Evolutionary conservation across 2,329 filamentous ascomycete genomes (phyloP).

Genomic region (Diaporthe vaccinii): DNA sequence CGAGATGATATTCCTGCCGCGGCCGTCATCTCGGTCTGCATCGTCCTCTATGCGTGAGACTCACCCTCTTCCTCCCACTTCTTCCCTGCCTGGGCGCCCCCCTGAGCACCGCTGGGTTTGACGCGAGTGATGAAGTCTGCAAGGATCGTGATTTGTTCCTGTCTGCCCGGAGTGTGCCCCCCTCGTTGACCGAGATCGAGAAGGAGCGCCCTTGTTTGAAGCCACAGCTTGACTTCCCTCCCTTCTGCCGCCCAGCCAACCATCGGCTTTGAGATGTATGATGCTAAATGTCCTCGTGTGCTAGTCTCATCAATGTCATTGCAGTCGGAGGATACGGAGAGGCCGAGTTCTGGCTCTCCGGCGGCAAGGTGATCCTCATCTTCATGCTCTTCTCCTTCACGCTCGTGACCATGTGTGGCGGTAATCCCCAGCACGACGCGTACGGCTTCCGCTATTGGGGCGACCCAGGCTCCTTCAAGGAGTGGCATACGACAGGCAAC

Average conservation of each 20-base stretch:
- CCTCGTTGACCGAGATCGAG: not conserved
- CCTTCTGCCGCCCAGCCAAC: not conserved
- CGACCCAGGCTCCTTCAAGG: constrained; percentile 71
- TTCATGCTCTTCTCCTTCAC: constrained; percentile 79
- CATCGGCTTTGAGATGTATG: not conserved
- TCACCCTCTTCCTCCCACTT: not conserved
- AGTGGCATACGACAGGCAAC: constrained; percentile 69
- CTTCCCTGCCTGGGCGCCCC: not conserved
- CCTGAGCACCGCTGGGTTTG: not conserved
- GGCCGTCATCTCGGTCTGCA: constrained; percentile 68
- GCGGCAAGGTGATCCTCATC: constrained; percentile 76
- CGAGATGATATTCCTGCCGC: constrained; percentile 57
- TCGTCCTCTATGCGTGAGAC: constrained; percentile 69
- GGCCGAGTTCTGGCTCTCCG: constrained; percentile 77
- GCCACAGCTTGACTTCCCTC: constrained; percentile 1
- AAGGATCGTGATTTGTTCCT: not conserved
- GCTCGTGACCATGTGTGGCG: constrained; percentile 85
- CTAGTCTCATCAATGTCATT: constrained; percentile 71
- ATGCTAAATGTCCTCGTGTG: constrained; percentile 46
- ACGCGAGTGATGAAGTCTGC: constrained; percentile 5
- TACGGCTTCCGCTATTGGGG: constrained; percentile 81
- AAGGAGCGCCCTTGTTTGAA: not conserved
- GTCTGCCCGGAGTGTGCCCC: not conserved
- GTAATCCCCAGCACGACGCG: constrained; percentile 77
- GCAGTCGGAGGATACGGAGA: constrained; percentile 77